Evolutionary conservation across 805 yeast genomes (phyloP), one percentile per base, ranked within the genome.

Genomic region (Zygotorulaspora sp.): DNA sequence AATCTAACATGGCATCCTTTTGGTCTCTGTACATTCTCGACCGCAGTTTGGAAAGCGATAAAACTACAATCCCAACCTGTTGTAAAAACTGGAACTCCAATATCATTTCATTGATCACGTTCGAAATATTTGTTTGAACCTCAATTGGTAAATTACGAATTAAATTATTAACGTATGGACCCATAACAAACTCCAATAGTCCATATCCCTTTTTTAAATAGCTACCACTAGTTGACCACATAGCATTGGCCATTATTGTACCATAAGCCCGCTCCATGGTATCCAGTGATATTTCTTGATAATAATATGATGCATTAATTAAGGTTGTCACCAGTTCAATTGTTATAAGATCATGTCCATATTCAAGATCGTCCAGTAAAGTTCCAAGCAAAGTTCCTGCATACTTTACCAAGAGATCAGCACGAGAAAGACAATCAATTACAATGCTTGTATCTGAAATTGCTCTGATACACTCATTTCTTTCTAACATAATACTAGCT

Each of bases 11-110:
- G 18, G 53, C 55, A 17, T 54, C 55, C 31, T 47, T 50, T 10
- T 41, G 45, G 12, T 38, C 42, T 10, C 39, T 46, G 17, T 54
- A 52, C 21, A 60, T 32, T 32, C 47, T 46, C 2, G 48, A 28
- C 32, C 57, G 49, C 25, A 58, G 37, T 47, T 58, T 60, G 7
- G 62, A 48, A 8, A 60, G 36, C n/a, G 63, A 48, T n/a, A 60
- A 31, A n/a, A 52, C 43, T 4, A 60, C 46, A 3, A 58, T 42
- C 4, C 59, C 53, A 14, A 58, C 33, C 40, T 60, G 61, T 31
- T 60, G 63, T 14, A 55, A 16, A 27, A 57, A 25, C 30, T 48
- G 47, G 13, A 49, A 40, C 30, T 52, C 56, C 8, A 32, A 26
- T 1, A 26, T 35, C 41, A 48, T 11, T 14, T 45, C 47, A 6